Evolutionary conservation across 176 grass and related monocot species (phyloP).

Genomic region (Melocanna baccifera): DNA sequence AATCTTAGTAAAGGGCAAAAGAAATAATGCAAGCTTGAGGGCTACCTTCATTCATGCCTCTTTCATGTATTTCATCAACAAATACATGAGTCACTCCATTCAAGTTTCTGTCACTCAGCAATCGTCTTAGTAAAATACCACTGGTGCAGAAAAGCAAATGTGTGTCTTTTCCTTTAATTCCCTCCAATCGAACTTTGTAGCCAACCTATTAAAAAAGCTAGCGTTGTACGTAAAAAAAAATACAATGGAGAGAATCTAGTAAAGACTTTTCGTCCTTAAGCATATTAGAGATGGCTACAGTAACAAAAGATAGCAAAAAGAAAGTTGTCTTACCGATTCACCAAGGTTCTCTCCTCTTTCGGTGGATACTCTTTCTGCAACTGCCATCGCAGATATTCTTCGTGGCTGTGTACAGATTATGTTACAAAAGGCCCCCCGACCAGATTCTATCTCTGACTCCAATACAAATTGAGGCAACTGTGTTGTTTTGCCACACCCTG

Average conservation of each 20-base stretch:
- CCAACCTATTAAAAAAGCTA: slow-evolving; percentile 88
- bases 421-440: slow-evolving; percentile 95
- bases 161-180: slow-evolving; percentile 94
- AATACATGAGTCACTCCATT: slow-evolving; percentile 97
- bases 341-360: slow-evolving; percentile 96
- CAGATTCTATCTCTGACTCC: slow-evolving; percentile 94
- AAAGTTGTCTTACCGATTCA: slow-evolving; percentile 65
- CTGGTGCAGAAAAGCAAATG: slow-evolving; percentile 99
- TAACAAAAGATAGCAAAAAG: slow-evolving; percentile 1
- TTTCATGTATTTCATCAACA: slow-evolving; percentile 99
- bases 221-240: slow-evolving; percentile 48
- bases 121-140: slow-evolving; percentile 91
- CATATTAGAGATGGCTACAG: slow-evolving; percentile 14
- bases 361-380: slow-evolving; percentile 92
- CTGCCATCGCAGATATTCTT: slow-evolving; percentile 96
- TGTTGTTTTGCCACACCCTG: slow-evolving; percentile 96
- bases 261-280: slow-evolving; percentile 29
- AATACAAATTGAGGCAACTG: slow-evolving; percentile 93
- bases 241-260: slow-evolving; percentile 51
- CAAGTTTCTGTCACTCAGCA: slow-evolving; percentile 85
- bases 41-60: slow-evolving; percentile 99
- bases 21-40: background rate
- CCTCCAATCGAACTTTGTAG: slow-evolving; percentile 98
- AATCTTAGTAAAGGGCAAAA: background rate
- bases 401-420: slow-evolving; percentile 96